Conservation (phyloP, 352 stramenopile species). For the Phytopythium boreale region DNA sequence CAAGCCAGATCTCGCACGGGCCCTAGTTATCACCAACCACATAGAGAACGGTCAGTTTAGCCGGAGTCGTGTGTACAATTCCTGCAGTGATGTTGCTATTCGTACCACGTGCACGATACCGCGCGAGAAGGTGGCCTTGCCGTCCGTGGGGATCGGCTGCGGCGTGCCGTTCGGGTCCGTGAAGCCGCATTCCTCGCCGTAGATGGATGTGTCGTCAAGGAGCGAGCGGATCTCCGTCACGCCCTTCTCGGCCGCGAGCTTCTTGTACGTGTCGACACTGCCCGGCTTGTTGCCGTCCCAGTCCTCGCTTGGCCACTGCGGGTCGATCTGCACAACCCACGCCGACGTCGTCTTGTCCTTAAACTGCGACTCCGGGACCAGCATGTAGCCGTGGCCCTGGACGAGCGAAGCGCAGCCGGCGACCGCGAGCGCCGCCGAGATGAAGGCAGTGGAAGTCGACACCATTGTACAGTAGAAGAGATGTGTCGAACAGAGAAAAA, state of each 20-base stretch:
- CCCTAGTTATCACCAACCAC: conserved; percentile 3
- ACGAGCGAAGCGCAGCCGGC: conserved; percentile 13
- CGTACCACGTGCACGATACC: conserved; percentile 5
- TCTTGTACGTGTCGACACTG: conserved; percentile 20
- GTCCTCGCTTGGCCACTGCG: conserved; percentile 17
- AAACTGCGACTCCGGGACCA: conserved; percentile 27
- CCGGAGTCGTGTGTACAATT: too few species aligned
- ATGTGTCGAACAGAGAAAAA: not conserved
- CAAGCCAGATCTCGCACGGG: conserved; percentile 33
- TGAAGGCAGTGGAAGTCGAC: conserved; percentile 6
- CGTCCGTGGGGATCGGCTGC: conserved; percentile 29
- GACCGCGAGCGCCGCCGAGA: conserved; percentile 13
- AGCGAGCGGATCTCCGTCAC: conserved; percentile 26
- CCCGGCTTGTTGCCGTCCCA: conserved; percentile 28
- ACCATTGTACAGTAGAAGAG: conserved; percentile 1
- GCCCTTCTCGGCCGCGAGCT: conserved; percentile 22
- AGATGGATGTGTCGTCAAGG: conserved; percentile 32
- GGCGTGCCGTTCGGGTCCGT: conserved; percentile 23
- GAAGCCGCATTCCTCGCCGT: conserved; percentile 30
- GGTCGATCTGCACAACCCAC: conserved; percentile 31
- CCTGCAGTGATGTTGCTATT: too few species aligned
- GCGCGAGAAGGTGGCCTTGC: conserved; percentile 31
- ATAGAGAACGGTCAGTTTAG: too few species aligned
- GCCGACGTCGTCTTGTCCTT: conserved; percentile 20
- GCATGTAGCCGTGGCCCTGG: conserved; percentile 29